Conservation (phyloP, 768 basidiomycete genomes). For the Termitomyces sp. region DNA sequence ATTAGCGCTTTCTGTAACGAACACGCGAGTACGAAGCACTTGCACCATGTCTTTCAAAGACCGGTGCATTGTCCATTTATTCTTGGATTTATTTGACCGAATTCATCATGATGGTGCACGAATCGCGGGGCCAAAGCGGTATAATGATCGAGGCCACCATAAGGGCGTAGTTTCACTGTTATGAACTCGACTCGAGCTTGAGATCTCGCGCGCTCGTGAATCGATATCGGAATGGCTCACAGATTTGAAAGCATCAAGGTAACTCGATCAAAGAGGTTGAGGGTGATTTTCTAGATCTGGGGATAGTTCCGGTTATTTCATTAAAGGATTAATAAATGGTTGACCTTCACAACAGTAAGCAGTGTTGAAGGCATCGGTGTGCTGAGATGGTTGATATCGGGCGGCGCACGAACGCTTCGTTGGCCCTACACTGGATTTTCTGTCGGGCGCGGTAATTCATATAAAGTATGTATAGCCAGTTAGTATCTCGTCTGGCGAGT, state of each 20-base stretch:
- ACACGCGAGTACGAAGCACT: not conserved
- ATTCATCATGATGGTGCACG: too few relatives aligned
- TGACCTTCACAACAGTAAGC: too few relatives aligned
- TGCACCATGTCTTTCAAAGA: not conserved
- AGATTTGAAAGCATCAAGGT: not conserved
- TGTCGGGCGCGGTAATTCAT: too few relatives aligned
- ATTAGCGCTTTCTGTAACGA: not conserved
- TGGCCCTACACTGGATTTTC: too few relatives aligned
- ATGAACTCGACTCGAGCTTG: not conserved
- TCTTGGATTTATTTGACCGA: too few relatives aligned
- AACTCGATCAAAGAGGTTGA: not conserved
- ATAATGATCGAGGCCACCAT: not conserved
- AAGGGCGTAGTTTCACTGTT: not conserved
- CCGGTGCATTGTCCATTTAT: not conserved
- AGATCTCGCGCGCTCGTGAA: not conserved
- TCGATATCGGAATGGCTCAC: not conserved
- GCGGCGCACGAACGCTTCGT: too few relatives aligned
- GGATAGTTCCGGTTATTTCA: not conserved
- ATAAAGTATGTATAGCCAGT: too few relatives aligned
- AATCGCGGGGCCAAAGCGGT: not conserved
- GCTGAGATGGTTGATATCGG: too few relatives aligned
- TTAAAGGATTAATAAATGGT: too few relatives aligned
- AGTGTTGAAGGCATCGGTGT: too few relatives aligned
- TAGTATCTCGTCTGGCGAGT: too few relatives aligned
- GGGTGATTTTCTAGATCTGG: not conserved